phyloP scores from a whole-genome alignment of 1,284 basidiomycete species.

The Sutorius eximius region DNA sequence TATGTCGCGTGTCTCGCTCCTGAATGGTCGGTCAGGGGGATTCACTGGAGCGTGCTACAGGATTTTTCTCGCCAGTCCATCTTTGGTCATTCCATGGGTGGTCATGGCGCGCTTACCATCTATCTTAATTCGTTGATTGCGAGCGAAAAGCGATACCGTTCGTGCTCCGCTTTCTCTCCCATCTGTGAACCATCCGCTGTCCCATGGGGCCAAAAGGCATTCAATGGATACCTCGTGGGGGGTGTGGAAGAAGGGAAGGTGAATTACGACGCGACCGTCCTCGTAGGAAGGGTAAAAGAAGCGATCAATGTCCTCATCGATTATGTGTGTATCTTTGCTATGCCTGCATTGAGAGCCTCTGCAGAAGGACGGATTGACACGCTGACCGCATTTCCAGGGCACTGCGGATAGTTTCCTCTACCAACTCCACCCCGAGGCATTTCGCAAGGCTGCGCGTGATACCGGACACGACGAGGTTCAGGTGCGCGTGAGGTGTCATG shows the following conservation, averaged over 20 bases:
- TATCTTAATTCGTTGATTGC: slow-evolving; percentile 69
- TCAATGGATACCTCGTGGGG: slow-evolving; percentile 82
- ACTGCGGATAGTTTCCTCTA: slow-evolving; percentile 87
- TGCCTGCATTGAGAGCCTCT: not conserved
- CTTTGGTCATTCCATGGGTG: slow-evolving; percentile 87
- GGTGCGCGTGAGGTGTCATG: slow-evolving; percentile 79
- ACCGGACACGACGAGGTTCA: slow-evolving; percentile 74
- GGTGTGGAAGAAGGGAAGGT: slow-evolving; percentile 75
- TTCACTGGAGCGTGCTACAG: slow-evolving; percentile 35
- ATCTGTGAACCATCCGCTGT: slow-evolving; percentile 87
- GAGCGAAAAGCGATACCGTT: slow-evolving; percentile 72
- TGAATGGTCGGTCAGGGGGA: not conserved
- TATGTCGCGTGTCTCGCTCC: slow-evolving; percentile 35
- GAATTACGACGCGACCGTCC: slow-evolving; percentile 82
- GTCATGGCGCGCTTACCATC: slow-evolving; percentile 91
- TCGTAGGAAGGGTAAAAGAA: slow-evolving; percentile 68
- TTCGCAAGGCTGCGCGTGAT: slow-evolving; percentile 74
- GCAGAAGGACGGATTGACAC: not conserved
- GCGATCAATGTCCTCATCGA: slow-evolving; percentile 82
- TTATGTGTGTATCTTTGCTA: slow-evolving; percentile 51
- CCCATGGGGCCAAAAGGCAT: slow-evolving; percentile 94
- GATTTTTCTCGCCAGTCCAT: slow-evolving; percentile 75
- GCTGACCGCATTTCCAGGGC: slow-evolving; percentile 50
- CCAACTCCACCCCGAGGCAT: slow-evolving; percentile 89
- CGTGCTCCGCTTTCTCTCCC: slow-evolving; percentile 92